Conservation (phyloP, 2,329 filamentous ascomycete genomes). For the Claviceps citrina region DNA sequence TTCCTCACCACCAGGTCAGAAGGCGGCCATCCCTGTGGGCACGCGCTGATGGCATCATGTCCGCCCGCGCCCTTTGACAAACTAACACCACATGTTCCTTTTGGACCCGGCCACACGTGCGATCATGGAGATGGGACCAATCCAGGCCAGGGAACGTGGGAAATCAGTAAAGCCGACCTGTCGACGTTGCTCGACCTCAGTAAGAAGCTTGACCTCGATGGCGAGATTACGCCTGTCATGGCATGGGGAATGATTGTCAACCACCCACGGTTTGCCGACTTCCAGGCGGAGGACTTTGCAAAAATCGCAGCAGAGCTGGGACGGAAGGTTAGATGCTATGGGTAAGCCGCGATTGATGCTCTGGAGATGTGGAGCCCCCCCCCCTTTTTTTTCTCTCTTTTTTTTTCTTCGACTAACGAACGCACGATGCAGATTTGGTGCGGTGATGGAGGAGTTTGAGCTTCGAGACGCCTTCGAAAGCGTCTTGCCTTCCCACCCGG, state of each 20-base stretch:
- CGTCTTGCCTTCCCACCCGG: conserved; percentile 22
- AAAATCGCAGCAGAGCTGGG: conserved; percentile 58
- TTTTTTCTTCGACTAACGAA: too few species aligned
- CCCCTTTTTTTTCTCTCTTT: background rate
- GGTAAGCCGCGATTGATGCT: conserved; percentile 48
- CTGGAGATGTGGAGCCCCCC: too few species aligned
- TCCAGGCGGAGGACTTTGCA: conserved; percentile 54
- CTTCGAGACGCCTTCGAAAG: conserved; percentile 63
- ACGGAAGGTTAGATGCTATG: conserved; percentile 80
- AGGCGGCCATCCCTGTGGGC: conserved; percentile 58
- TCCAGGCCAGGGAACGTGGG: conserved; percentile 58
- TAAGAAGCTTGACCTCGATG: conserved; percentile 65
- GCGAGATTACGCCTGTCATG: conserved; percentile 91
- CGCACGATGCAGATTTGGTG: conserved; percentile 38
- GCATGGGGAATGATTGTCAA: conserved; percentile 71
- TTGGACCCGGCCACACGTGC: conserved; percentile 30
- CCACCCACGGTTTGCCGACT: conserved; percentile 51
- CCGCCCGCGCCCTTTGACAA: conserved; percentile 51
- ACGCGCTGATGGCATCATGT: conserved; percentile 85
- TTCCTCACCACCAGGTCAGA: conserved; percentile 52
- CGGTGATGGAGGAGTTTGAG: conserved; percentile 52
- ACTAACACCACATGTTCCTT: conserved; percentile 34
- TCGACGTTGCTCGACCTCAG: conserved; percentile 73
- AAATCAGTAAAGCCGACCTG: conserved; percentile 61
- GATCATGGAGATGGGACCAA: conserved; percentile 12